Base-by-base conservation (phyloP, 306 rosid species). In the Rosa persica region DNA sequence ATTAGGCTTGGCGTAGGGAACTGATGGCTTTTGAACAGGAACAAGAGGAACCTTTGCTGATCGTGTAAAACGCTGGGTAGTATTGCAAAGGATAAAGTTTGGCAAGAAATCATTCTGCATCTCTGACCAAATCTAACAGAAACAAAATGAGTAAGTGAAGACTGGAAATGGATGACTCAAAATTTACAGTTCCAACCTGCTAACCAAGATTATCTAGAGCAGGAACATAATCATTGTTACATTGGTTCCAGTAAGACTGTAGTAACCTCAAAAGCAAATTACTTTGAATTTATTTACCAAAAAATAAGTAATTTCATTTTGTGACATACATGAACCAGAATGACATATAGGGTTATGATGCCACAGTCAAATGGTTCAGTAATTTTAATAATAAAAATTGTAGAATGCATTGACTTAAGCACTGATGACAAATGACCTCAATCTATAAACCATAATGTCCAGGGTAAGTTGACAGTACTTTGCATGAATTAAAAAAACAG, bases 51-150 rank as follows among this genome's bases (percentile, higher is more conserved):
- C 88, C 86, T 88, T 92, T 60, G 95, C 89, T 82, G 97, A 89
- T 68, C 98, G 84, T 78, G 91, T 85, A 84, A 92, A 95, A 54
- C 98, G 93, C 83, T 95, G 98, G 77, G 98, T 95, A 57, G 97
- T 95, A 80, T 95, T 95, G 87, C 98, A 92, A 60, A 95, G 97
- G 84, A 95, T 83, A 83, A 92, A 95, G 81, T 91, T 95, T 17
- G 97, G 98, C 87, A 92, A 81, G 85, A 92, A 95, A 80, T 95
- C 98, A 67, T 80, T 92, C 82, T 95, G 98, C 97, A 95, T 92
- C 93, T 95, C 98, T 30, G 93, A 92, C 97, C 96, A 95, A 79
- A 95, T 95, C 98, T 95, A 78, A 76, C 80, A 87, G 62, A 74
- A 52, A 85, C 49, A 83, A 80, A 80, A 36, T 77, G 49, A 52